Conservation (phyloP, 2,329 filamentous ascomycete species). For the Aspergillus terreus region DNA sequence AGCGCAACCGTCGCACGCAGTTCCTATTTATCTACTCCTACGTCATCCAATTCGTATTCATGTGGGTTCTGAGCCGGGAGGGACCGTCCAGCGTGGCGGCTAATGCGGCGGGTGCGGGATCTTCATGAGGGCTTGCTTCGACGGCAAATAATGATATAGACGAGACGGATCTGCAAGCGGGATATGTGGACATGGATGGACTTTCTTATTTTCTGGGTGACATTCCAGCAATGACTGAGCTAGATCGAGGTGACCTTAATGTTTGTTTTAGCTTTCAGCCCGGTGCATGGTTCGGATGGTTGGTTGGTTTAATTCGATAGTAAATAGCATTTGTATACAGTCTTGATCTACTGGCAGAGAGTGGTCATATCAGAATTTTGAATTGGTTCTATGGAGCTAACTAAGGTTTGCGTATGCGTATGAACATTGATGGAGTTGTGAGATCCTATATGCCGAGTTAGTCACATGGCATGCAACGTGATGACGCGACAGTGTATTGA, state of each 20-base stretch:
- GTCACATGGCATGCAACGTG: background rate
- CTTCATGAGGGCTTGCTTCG: constrained; percentile 6
- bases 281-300: too few species aligned
- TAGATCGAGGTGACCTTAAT: too few species aligned
- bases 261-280: too few species aligned
- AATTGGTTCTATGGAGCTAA: background rate
- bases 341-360: too few species aligned
- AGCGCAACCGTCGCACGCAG: constrained; percentile 82
- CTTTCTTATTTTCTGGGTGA: background rate
- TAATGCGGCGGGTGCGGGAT: constrained; percentile 6
- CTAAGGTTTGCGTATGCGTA: background rate
- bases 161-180: constrained; percentile 16
- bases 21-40: constrained; percentile 95
- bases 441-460: constrained; percentile 1
- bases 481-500: constrained; percentile 7
- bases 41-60: constrained; percentile 87
- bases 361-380: background rate
- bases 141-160: constrained; percentile 20
- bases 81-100: constrained; percentile 34
- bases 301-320: too few species aligned
- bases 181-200: background rate
- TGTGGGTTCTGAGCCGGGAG: constrained; percentile 71
- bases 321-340: too few species aligned
- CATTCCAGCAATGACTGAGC: too few species aligned
- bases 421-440: background rate